phyloP scores from a whole-genome alignment of 2,329 filamentous ascomycete genomes.

The Colletotrichum musae region DNA sequence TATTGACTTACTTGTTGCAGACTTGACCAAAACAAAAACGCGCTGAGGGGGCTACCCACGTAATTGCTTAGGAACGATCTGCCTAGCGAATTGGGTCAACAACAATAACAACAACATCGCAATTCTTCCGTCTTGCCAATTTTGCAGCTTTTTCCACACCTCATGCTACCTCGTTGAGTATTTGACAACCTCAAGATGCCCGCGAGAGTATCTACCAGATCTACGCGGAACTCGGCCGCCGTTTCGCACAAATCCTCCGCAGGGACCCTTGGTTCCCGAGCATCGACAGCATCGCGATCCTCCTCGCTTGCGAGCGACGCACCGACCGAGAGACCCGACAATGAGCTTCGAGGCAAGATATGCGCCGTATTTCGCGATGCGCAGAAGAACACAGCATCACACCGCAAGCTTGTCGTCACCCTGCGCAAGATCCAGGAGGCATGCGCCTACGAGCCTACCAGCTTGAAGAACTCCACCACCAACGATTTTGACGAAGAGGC shows the following conservation, averaged over 20 bases:
- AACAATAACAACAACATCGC: conserved; percentile 9
- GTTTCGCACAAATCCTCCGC: conserved; percentile 57
- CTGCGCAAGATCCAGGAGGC: conserved; percentile 92
- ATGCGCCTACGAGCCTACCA: conserved; percentile 77
- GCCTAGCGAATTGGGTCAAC: conserved; percentile 14
- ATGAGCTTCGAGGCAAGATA: conserved; percentile 80
- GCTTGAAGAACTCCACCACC: conserved; percentile 64
- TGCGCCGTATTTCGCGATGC: conserved; percentile 83
- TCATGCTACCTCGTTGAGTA: neutral
- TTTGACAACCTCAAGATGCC: conserved; percentile 59
- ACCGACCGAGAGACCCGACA: conserved; percentile 81
- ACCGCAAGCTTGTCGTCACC: conserved; percentile 89
- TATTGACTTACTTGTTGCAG: conserved; percentile 37
- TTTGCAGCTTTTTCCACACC: neutral
- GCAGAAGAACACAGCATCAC: conserved; percentile 89
- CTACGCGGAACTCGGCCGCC: conserved; percentile 61
- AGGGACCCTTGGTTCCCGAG: conserved; percentile 55
- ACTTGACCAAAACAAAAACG: conserved; percentile 42
- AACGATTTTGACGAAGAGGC: conserved; percentile 86
- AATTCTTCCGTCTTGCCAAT: conserved; percentile 23
- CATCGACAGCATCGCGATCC: conserved; percentile 62
- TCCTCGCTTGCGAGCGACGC: conserved; percentile 64
- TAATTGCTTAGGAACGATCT: conserved; percentile 18
- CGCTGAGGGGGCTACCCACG: conserved; percentile 34
- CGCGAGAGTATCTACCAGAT: conserved; percentile 61